Base-by-base conservation (phyloP, 2,329 filamentous ascomycete genomes). In the Dichotomopilus funicola region DNA sequence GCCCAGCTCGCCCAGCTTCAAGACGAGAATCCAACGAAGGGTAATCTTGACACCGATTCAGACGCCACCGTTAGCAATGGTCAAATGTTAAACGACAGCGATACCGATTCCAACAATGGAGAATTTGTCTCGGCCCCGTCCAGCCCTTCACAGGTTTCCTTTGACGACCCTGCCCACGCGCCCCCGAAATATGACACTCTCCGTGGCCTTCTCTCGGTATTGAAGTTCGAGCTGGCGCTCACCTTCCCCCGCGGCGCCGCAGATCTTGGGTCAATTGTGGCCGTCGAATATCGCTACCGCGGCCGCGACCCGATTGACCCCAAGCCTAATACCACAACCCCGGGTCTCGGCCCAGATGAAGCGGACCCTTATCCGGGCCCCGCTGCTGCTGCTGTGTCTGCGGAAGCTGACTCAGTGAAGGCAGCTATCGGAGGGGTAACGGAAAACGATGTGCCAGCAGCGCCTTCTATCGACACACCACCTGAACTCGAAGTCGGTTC, bases 1-100 rank as follows among this genome's bases (percentile, higher is more conserved):
- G 82, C 83, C 0, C 85, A 94, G 67, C 80, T 95, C 12, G 84
- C 81, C 9, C 77, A 74, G 13, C 69, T 95, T 1, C 85, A 90
- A 55, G 81, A 87, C 47, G 81, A 86, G 62, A 67, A 81, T 19
- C 86, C 86, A 56, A 76, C 79, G 56, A 81, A 85, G 40, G 44
- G 64, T 60, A 55, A 63, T n/a, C 10, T 12, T 11, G 55, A 54
- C 34, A 11, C 55, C 10, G 54, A 53, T 9, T 11, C 48, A n/a
- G 38, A 45, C 6, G 45, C 31, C 9, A 38, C n/a, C 40, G 12
- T 43, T 10, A n/a, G 33, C 37, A 11, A 37, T 27, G 38, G 89
- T 54, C 79, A 86, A 46, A 79, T 83, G 61, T 66, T 80, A n/a
- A 84, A 85, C 57, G 40, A 42, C 40, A 12, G 40, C 40, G 76